Conservation (phyloP, 371 early-diverging fungal species). For the Syncephalis fuscata region DNA sequence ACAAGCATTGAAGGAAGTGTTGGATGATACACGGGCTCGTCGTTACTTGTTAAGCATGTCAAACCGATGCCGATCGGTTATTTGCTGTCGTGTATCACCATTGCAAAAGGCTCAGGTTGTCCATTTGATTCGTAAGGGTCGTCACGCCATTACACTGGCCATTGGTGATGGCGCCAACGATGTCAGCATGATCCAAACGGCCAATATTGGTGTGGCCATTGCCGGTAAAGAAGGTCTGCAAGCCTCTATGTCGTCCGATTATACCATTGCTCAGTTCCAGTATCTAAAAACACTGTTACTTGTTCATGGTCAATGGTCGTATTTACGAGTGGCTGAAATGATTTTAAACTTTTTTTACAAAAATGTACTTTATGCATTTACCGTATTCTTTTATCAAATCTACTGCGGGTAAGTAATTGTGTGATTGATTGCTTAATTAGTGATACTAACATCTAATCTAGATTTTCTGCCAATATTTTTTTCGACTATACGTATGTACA, state of each 20-base stretch:
- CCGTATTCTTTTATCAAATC: constrained; percentile 69
- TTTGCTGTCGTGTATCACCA: constrained; percentile 92
- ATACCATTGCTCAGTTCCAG: constrained; percentile 79
- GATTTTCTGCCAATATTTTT: constrained; percentile 64
- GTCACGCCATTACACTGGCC: constrained; percentile 61
- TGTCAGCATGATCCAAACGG: constrained; percentile 86
- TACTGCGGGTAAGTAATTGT: constrained; percentile 35
- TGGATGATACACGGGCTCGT: constrained; percentile 41
- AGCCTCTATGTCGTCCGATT: constrained; percentile 82
- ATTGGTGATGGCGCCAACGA: constrained; percentile 99
- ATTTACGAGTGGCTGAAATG: constrained; percentile 75
- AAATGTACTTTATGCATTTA: constrained; percentile 76
- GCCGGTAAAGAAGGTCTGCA: constrained; percentile 85
- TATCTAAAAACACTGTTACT: constrained; percentile 63
- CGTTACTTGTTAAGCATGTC: constrained; percentile 53
- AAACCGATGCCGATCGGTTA: constrained; percentile 68
- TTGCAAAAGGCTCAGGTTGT: constrained; percentile 96
- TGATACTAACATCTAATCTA: constrained; percentile 3
- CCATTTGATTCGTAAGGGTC: constrained; percentile 63
- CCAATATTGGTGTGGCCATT: constrained; percentile 92
- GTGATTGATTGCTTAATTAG: neutral
- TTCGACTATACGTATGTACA: constrained; percentile 76
- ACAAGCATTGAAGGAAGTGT: constrained; percentile 54
- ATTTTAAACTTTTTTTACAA: constrained; percentile 87
- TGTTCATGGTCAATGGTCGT: constrained; percentile 82